Percentiles rank a stretch among this genome's conserved stretches.
phyloP scores from a whole-genome alignment of 305 asterid genomes.

The Fraxinus platypoda region DNA sequence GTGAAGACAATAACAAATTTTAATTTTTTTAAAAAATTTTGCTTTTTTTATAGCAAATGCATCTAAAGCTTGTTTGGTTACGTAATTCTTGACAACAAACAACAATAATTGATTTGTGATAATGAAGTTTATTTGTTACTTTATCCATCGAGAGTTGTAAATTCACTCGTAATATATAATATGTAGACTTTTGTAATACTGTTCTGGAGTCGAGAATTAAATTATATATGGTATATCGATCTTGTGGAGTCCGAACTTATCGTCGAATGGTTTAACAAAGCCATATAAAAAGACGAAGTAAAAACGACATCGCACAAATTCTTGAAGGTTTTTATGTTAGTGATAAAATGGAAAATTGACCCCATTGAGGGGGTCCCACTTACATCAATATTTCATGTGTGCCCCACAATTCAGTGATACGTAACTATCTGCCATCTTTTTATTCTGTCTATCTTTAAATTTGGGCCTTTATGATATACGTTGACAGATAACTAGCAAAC shows the following conservation, averaged over 20 bases:
- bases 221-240: background rate
- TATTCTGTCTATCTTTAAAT: conserved; percentile 9
- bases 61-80: background rate
- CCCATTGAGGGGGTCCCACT: conserved; percentile 28
- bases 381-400: conserved; percentile 7
- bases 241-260: background rate
- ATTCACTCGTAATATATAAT: background rate
- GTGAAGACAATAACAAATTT: background rate
- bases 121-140: background rate
- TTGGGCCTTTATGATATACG: conserved; percentile 2
- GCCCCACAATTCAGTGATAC: conserved; percentile 21
- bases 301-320: background rate
- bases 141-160: background rate
- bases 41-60: background rate
- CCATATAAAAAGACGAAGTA: background rate
- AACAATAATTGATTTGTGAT: background rate
- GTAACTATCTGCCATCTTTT: conserved; percentile 17
- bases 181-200: too few species aligned
- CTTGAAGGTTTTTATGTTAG: conserved; percentile 19
- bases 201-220: background rate
- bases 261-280: background rate
- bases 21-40: too few species aligned
- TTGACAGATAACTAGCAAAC: conserved; percentile 31
- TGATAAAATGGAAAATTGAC: conserved; percentile 33
- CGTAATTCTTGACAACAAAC: background rate